Conservation (phyloP, 1,284 basidiomycete species). For the Cryptococcus sp. region DNA sequence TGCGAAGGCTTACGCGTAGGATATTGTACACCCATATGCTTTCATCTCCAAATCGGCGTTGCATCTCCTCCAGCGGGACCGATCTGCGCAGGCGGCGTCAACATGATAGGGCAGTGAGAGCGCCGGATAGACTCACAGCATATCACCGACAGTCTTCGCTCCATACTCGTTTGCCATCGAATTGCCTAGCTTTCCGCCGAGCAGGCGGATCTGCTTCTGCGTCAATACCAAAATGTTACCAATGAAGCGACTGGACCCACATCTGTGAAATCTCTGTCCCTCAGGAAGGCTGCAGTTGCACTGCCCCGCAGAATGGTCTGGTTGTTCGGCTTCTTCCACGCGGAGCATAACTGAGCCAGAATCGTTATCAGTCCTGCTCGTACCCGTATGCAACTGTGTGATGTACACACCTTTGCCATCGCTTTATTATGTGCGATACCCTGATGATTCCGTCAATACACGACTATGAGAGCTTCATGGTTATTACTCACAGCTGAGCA, state of each 20-base stretch:
- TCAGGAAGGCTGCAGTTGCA: constrained; percentile 80
- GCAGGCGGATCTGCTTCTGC: constrained; percentile 75
- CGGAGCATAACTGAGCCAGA: constrained; percentile 70
- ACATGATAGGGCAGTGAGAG: neutral
- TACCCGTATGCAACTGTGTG: neutral
- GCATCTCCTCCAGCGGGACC: constrained; percentile 57
- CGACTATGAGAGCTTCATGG: neutral
- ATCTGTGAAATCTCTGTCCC: constrained; percentile 82
- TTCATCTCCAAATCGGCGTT: constrained; percentile 59
- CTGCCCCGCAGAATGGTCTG: constrained; percentile 78
- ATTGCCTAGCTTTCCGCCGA: constrained; percentile 92
- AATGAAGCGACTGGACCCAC: constrained; percentile 53
- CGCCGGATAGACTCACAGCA: constrained; percentile 62
- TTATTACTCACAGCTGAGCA: constrained; percentile 75
- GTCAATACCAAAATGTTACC: neutral
- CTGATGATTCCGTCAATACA: constrained; percentile 50
- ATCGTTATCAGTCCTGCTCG: neutral
- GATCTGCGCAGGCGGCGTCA: constrained; percentile 36
- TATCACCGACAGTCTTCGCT: constrained; percentile 82
- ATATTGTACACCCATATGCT: constrained; percentile 87
- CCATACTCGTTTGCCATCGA: constrained; percentile 85
- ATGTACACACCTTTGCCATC: constrained; percentile 73
- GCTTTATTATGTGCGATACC: constrained; percentile 94
- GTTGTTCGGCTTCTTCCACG: constrained; percentile 83
- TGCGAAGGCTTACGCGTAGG: constrained; percentile 50